Conservation (phyloP, 139 green algal genomes). For the Trebouxia sp. region DNA sequence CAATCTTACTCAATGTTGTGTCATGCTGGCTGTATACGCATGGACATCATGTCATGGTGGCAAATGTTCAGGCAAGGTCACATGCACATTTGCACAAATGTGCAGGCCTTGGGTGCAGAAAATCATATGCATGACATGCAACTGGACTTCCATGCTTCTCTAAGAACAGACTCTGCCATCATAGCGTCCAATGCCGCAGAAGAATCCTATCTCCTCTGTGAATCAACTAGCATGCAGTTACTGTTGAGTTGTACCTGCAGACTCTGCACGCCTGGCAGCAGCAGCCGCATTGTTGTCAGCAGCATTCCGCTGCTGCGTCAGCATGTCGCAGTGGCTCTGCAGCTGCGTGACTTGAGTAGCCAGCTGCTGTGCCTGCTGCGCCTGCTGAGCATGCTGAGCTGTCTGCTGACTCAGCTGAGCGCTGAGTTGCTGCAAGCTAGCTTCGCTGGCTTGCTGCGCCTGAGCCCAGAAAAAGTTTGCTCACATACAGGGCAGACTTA, state of each 20-base stretch:
- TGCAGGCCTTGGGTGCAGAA: too few species aligned
- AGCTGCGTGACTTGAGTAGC: neutral
- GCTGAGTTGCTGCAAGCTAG: slow-evolving; percentile 5
- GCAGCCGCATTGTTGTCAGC: neutral
- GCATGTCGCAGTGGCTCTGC: neutral
- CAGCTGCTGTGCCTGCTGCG: slow-evolving; percentile 22
- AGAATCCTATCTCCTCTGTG: too few species aligned
- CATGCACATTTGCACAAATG: too few species aligned
- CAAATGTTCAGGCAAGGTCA: too few species aligned
- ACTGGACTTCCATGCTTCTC: too few species aligned
- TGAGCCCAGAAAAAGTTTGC: neutral
- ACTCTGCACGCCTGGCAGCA: neutral
- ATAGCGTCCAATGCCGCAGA: too few species aligned
- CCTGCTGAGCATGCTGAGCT: slow-evolving; percentile 21
- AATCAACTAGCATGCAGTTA: too few species aligned
- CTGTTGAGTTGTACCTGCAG: too few species aligned
- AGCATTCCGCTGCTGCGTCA: neutral
- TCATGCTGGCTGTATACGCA: too few species aligned
- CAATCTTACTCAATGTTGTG: neutral
- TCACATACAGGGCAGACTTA: too few species aligned
- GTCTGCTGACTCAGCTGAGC: neutral
- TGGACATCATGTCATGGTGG: too few species aligned
- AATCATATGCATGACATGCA: neutral
- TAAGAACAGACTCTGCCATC: too few species aligned
- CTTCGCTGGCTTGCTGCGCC: neutral